These are phyloP conservation scores for Colletotrichum aenigma DNA, from an alignment of 2,329 filamentous ascomycete genomes.

Conservation along the genomic window DNA sequence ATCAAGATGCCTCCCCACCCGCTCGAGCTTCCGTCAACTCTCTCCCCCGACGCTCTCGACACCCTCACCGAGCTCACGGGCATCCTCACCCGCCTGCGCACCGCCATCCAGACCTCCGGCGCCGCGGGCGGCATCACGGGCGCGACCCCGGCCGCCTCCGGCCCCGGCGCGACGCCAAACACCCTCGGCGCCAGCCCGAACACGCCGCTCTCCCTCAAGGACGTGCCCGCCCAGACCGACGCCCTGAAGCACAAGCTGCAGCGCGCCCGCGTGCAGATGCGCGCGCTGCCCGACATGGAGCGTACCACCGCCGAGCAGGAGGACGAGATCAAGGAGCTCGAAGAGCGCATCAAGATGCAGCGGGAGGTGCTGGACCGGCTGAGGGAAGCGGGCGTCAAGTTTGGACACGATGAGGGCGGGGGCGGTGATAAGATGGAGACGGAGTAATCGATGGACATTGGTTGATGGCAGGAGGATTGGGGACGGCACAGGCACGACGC, in stretches of 20 bases:
- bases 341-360: slow-evolving; percentile 67
- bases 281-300: slow-evolving; percentile 71
- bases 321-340: slow-evolving; percentile 70
- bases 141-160: slow-evolving; percentile 35
- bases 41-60: slow-evolving; percentile 84
- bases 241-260: slow-evolving; percentile 83
- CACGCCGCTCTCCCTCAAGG: slow-evolving; percentile 62
- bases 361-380: slow-evolving; percentile 60
- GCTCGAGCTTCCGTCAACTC: slow-evolving; percentile 63
- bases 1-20: slow-evolving; percentile 33
- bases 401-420: slow-evolving; percentile 38
- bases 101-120: slow-evolving; percentile 43
- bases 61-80: slow-evolving; percentile 81
- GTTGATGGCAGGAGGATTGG: not conserved
- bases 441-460: not conserved
- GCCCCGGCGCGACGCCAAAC: slow-evolving; percentile 30
- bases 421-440: slow-evolving; percentile 47
- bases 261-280: slow-evolving; percentile 71
- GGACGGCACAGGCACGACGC: not conserved
- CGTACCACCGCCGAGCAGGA: slow-evolving; percentile 72
- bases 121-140: slow-evolving; percentile 41
- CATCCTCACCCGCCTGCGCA: slow-evolving; percentile 76
- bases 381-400: slow-evolving; percentile 51
- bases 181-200: slow-evolving; percentile 34
- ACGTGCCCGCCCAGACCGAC: slow-evolving; percentile 79